Evolutionary conservation across 441 rosid genomes (phyloP).

Genomic region (Melastoma candidum): DNA sequence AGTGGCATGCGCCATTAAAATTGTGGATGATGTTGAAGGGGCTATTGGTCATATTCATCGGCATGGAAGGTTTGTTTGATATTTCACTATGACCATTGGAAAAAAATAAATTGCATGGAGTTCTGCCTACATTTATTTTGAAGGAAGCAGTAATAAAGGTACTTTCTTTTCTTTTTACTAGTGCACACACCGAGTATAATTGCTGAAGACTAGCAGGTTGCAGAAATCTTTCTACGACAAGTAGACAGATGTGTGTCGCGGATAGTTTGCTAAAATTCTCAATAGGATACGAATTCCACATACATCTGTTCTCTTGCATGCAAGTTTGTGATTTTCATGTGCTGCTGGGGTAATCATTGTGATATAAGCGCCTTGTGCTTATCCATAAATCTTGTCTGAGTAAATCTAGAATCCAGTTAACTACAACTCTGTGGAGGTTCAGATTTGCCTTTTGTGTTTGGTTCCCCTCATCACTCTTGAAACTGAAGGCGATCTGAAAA

Average conservation of each 20-base stretch:
- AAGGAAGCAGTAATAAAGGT: not conserved
- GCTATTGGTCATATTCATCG: slow-evolving; percentile 85
- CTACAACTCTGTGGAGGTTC: no score
- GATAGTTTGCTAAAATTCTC: slow-evolving; percentile 17
- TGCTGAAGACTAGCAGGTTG: slow-evolving; percentile 64
- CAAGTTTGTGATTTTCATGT: no score
- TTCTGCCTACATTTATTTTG: not conserved
- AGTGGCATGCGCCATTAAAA: slow-evolving; percentile 78
- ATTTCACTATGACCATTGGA: slow-evolving; percentile 2
- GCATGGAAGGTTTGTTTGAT: slow-evolving; percentile 60
- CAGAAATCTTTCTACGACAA: slow-evolving; percentile 61
- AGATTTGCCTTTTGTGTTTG: no score
- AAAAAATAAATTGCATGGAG: not conserved
- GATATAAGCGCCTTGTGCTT: no score
- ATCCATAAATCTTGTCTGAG: no score
- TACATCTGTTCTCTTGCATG: no score
- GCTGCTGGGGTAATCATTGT: no score
- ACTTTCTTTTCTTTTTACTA: slow-evolving; percentile 26
- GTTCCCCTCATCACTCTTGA: no score
- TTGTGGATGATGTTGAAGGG: slow-evolving; percentile 69
- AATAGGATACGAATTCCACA: no score
- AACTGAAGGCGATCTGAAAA: no score
- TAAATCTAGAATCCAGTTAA: no score
- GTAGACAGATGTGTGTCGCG: slow-evolving; percentile 44
- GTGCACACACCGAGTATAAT: slow-evolving; percentile 93